Evolutionary conservation across 2,329 filamentous ascomycete species (phyloP), one percentile per base, ranked within the genome.

Genomic region (Aspergillus costaricaensis): DNA sequence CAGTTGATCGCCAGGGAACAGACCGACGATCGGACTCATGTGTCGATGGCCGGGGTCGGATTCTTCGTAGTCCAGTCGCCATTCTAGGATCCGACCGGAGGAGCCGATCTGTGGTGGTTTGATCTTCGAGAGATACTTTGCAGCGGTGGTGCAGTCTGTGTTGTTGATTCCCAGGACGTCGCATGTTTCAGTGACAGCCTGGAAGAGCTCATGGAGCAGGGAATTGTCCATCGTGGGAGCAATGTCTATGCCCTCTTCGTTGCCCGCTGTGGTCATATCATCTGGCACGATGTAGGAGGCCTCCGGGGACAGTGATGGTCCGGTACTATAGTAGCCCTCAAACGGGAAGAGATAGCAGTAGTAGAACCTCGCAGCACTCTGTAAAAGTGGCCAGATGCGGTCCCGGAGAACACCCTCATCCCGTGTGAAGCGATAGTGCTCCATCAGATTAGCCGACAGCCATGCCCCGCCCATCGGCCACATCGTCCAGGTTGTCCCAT

Each of bases 371-470:
- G 65, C 65, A 2, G 62, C 50, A 4, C 58, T 59, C 10, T 55
- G 58, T 5, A 70, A 32, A 2, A 65, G 53, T 0, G 63, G 62
- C 57, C 60, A 64, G 17, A 60, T 67, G 3, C 55, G 58, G 2
- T 63, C 32, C 25, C 51, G 14, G 0, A 70, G 52, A n/a, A 68
- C 56, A 0, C 17, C 21, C 9, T 56, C 53, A 44, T 71, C 63
- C 4, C 61, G 58, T 1, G 79, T 81, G 65, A 85, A 86, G n/a
- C 82, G 80, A 68, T 79, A 86, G 64, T 83, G 77, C 59, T 86
- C 82, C 66, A 79, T 82, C 1, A 86, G 80, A 59, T 86, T 83
- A 59, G 83, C 81, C 78, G 84, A 84, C 77, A 85, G 80, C 85
- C 85, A 87, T 0, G 82, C 82, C 0, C 80, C 78, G 0, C 80